Conservation (phyloP, 73 alveolate species). For the Paramecium primaurelia region DNA sequence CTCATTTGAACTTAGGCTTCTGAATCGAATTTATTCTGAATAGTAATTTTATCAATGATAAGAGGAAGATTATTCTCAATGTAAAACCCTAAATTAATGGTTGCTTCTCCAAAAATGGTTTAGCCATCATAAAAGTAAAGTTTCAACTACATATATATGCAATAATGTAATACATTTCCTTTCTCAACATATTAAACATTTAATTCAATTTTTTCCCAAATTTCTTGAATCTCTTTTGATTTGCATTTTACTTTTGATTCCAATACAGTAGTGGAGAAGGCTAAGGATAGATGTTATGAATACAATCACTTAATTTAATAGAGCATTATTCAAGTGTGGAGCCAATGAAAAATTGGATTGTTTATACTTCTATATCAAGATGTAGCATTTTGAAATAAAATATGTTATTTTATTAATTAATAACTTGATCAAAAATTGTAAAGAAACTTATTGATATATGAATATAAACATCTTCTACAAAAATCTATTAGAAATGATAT, state of each 20-base stretch:
- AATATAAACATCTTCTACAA: background rate
- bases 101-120: conserved; percentile 24
- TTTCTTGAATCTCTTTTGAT: background rate
- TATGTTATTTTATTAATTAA: background rate
- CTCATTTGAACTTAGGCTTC: background rate
- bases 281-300: background rate
- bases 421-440: background rate
- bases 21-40: background rate
- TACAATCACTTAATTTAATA: conserved; percentile 7
- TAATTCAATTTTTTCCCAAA: background rate
- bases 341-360: background rate
- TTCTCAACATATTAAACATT: background rate
- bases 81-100: background rate
- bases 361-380: conserved; percentile 14
- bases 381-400: conserved; percentile 32
- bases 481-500: background rate
- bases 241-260: background rate
- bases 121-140: background rate
- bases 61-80: conserved; percentile 41
- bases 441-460: background rate
- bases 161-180: background rate
- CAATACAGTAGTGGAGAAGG: background rate
- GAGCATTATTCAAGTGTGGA: background rate
- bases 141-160: background rate
- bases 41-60: background rate